Evolutionary conservation across 2,329 filamentous ascomycete genomes (phyloP), one percentile per base, ranked within the genome.

Genomic region (Fusarium verrucosum): DNA sequence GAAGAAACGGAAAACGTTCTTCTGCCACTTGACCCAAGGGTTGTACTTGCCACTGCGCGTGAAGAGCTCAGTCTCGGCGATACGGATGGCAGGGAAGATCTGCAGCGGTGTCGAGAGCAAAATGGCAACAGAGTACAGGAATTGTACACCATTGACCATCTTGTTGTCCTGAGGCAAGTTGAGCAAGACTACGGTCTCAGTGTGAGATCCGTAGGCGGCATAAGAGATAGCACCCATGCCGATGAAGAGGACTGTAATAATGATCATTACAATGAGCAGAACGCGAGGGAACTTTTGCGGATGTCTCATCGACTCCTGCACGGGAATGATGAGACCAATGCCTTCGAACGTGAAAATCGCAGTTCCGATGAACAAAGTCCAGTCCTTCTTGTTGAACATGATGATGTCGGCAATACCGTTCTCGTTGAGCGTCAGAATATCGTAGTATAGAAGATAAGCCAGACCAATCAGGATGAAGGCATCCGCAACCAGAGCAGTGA

Each of bases 291-390:
- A 99, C 75, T 96, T 94, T 66, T 89, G 83, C 0, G 94, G 96
- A 37, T 94, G 84, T 74, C 89, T 91, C 95, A 99, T 99, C 20
- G 94, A 96, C 73, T 96, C 94, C 78, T 99, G 96, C 59, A 99
- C 97, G 0, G 96, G 95, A 63, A 99, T 97, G 77, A 99, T 96
- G 44, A 99, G 87, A 13, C 95, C 96, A 61, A 99, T 96, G 25
- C 95, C 95, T 75, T 99, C 95, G 74, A 98, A 99, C 0, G 95
- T 98, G 80, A 99, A 99, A 75, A 99, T 98, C 25, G 96, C 95
- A 1, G 96, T 99, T 62, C 95, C 96, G 71, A 99, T 99, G 76
- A 99, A 98, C 6, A 99, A 85, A 0, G 95, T 97, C 95, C 96
- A 99, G 75, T 93, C 90, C 60, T 90, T 87, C 36, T 89, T 79